A percentile compares a stretch with the other conserved stretches of the same genome.
phyloP scores from a whole-genome alignment of 768 basidiomycete genomes.

The Boletus rufocinnamomeus region DNA sequence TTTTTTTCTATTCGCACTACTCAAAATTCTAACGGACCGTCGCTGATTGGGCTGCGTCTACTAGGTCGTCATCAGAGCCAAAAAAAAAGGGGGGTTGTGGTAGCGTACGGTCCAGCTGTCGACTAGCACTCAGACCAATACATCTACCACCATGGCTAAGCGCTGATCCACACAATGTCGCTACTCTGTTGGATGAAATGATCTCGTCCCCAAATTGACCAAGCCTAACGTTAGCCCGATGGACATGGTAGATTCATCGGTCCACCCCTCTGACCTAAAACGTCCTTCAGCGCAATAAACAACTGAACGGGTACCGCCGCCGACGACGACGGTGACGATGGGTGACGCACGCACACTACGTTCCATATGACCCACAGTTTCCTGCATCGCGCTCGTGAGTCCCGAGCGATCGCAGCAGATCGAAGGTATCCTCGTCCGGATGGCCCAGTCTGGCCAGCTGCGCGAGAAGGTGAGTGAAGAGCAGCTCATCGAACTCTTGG shows the following conservation, averaged over 20 bases:
- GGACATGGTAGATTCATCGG: background rate
- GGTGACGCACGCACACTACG: background rate
- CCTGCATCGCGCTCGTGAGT: slow-evolving; percentile 85
- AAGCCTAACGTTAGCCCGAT: slow-evolving; percentile 1
- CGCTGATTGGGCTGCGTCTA: slow-evolving; percentile 10
- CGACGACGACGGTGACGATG: background rate
- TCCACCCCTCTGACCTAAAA: background rate
- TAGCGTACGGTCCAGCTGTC: too few relatives aligned
- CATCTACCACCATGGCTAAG: too few relatives aligned
- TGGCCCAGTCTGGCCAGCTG: slow-evolving; percentile 84
- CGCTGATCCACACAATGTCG: too few relatives aligned
- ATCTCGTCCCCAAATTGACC: background rate
- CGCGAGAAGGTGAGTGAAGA: slow-evolving; percentile 74
- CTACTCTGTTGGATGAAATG: too few relatives aligned
- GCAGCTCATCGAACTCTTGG: slow-evolving; percentile 82
- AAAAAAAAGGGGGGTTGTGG: background rate
- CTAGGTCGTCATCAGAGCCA: slow-evolving; percentile 2
- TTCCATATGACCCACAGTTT: slow-evolving; percentile 50
- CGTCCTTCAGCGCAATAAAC: background rate
- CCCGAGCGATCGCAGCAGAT: slow-evolving; percentile 82
- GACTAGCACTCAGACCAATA: too few relatives aligned
- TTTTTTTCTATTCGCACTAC: slow-evolving; percentile 14
- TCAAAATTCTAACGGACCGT: background rate
- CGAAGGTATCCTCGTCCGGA: slow-evolving; percentile 72
- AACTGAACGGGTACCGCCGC: background rate